These are phyloP conservation scores for Candida smagusa DNA, from an alignment of 1,139 yeast genomes.

Conservation along the genomic window DNA sequence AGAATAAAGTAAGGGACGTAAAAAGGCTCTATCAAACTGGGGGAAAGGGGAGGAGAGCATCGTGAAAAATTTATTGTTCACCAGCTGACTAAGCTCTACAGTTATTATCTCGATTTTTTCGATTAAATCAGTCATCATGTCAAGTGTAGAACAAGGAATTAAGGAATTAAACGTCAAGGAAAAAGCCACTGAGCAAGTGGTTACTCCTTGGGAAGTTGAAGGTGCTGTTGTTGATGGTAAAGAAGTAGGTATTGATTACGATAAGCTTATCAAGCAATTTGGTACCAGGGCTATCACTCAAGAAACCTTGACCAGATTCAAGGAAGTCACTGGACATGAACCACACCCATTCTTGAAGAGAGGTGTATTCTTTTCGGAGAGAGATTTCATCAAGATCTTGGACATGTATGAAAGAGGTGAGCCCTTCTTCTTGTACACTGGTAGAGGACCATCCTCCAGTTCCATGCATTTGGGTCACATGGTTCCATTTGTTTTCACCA, in stretches of 20 bases:
- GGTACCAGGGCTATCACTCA: slow-evolving; percentile 76
- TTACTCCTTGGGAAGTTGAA: slow-evolving; percentile 91
- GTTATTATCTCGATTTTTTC: neutral
- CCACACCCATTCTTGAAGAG: slow-evolving; percentile 93
- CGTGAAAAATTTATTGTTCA: too few relatives aligned
- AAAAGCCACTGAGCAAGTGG: slow-evolving; percentile 48
- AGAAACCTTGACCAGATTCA: slow-evolving; percentile 75
- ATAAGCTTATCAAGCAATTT: slow-evolving; percentile 77
- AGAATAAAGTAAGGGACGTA: slow-evolving; percentile 1
- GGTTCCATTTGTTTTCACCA: slow-evolving; percentile 93
- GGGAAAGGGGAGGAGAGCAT: too few relatives aligned
- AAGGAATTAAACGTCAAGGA: slow-evolving; percentile 20
- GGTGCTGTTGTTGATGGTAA: slow-evolving; percentile 97
- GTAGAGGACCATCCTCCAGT: slow-evolving; percentile 95
- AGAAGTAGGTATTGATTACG: slow-evolving; percentile 86
- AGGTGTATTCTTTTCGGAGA: slow-evolving; percentile 90
- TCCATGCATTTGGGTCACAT: slow-evolving; percentile 97
- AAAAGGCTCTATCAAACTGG: neutral
- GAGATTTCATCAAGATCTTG: slow-evolving; percentile 78
- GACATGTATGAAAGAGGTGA: slow-evolving; percentile 92
- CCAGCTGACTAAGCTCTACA: too few relatives aligned
- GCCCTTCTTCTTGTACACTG: slow-evolving; percentile 94
- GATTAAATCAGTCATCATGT: slow-evolving; percentile 2
- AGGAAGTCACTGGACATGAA: slow-evolving; percentile 76
- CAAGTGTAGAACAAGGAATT: slow-evolving; percentile 19